Percentiles rank a stretch among this genome's conserved stretches.
Conservation (phyloP, 2,329 filamentous ascomycete genomes). For the Aureobasidium mangrovei region DNA sequence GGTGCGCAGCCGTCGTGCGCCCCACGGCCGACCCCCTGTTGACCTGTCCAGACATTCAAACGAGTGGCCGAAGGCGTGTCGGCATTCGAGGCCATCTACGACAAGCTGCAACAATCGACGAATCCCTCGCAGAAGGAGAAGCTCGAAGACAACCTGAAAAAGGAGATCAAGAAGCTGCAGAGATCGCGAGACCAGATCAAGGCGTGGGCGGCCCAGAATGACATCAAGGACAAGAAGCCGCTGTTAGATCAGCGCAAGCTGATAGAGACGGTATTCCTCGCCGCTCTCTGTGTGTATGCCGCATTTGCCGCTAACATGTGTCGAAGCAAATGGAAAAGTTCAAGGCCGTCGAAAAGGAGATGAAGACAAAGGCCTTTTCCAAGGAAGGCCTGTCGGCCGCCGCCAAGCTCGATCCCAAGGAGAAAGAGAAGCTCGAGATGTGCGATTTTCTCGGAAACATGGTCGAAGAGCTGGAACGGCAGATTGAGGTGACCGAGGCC, state of each 20-base stretch:
- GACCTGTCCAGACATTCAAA: constrained; percentile 58
- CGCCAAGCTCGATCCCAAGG: constrained; percentile 91
- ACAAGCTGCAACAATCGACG: constrained; percentile 89
- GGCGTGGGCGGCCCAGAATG: constrained; percentile 96
- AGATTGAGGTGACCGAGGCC: constrained; percentile 87
- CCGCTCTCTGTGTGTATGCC: not conserved
- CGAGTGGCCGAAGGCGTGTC: constrained; percentile 89
- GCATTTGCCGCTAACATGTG: constrained; percentile 12
- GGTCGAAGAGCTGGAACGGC: constrained; percentile 87
- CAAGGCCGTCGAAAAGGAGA: constrained; percentile 99
- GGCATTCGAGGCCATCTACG: constrained; percentile 90
- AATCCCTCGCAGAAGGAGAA: constrained; percentile 97
- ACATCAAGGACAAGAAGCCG: constrained; percentile 98
- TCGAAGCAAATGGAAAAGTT: constrained; percentile 95
- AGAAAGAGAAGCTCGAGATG: constrained; percentile 85
- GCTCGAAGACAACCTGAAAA: constrained; percentile 93
- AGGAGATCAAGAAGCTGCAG: constrained; percentile 99
- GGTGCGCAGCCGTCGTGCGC: constrained; percentile 38
- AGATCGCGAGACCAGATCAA: constrained; percentile 97
- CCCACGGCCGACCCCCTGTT: constrained; percentile 13
- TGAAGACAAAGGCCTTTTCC: constrained; percentile 99
- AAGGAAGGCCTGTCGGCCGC: constrained; percentile 93
- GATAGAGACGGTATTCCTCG: constrained; percentile 78
- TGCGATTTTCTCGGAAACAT: constrained; percentile 76
- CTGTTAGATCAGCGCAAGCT: constrained; percentile 87